Base-by-base conservation (phyloP, 2,329 filamentous ascomycete species). In the Aspergillus aculeatinus region DNA sequence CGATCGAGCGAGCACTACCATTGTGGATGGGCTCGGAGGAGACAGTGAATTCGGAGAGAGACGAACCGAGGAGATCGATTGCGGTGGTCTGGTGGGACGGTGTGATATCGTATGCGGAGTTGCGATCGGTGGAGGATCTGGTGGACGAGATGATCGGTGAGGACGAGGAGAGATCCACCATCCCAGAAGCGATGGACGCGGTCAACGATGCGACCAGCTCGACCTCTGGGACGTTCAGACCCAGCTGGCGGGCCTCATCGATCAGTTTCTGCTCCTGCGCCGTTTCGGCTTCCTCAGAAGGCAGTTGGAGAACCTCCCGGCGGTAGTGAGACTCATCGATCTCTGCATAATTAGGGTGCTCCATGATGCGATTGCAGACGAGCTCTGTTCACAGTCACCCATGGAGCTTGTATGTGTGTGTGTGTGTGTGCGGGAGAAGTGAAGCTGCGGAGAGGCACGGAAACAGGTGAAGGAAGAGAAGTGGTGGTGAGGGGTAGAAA, bases 251-350 rank as follows among this genome's bases (percentile, higher is more conserved):
- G 49, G 77, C 77, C 58, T 79, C 76, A 21, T 72, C 67, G 31
- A 72, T 63, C 48, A 80, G 68, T 31, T 63, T 65, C 59, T 76
- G 73, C 64, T 78, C 75, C 42, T 72, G 67, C 60, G 71, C 71
- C 58, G 72, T 67, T 65, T 80, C 77, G 11, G 72, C 71, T 59
- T 75, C 70, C 39, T 68, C 67, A n/a, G 72, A 68, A 23, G 66
- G 55, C 31, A 76, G 65, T 3, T 61, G 65, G 25, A 79, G 72
- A 50, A 79, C 76, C 39, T 73, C 69, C 21, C 57, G 61, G 58
- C 75, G 72, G 66, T 79, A 79, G 64, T 69, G 67, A 52, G 68
- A 67, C 58, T 77, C 72, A 58, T 79, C 76, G 48, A 78, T 61
- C 35, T 51, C 61, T 47, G 57, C 35, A 48, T 52, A 55, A n/a